phyloP scores from a whole-genome alignment of 148 eudicot genomes.

The Agrostemma githago region DNA sequence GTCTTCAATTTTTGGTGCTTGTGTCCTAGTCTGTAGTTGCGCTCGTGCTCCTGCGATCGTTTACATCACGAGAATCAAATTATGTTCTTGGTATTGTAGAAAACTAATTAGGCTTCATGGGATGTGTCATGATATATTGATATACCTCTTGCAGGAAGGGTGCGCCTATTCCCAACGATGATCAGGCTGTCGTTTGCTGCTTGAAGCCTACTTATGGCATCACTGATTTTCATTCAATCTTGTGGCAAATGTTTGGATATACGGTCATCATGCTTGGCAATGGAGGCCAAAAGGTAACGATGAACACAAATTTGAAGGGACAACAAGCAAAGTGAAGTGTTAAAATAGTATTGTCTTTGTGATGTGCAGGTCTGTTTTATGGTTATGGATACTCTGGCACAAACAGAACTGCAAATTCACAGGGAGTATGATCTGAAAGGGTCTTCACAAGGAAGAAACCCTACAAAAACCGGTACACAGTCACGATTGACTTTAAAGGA shows the following conservation, averaged over 20 bases:
- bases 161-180: background rate
- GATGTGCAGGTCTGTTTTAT: slow-evolving; percentile 38
- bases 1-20: too few species aligned
- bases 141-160: slow-evolving; percentile 14
- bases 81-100: too few species aligned
- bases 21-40: too few species aligned
- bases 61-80: too few species aligned
- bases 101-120: too few species aligned
- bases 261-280: too few species aligned
- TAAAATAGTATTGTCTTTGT: background rate
- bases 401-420: slow-evolving; percentile 32
- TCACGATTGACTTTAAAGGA: slow-evolving; percentile 32
- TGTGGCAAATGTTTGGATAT: slow-evolving; percentile 3
- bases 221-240: slow-evolving; percentile 6
- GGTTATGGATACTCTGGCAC: slow-evolving; percentile 38
- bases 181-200: background rate
- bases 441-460: slow-evolving; percentile 40
- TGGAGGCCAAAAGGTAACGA: too few species aligned
- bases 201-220: slow-evolving; percentile 3
- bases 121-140: too few species aligned
- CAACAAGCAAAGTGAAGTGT: too few species aligned
- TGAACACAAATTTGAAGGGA: too few species aligned
- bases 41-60: too few species aligned
- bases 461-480: slow-evolving; percentile 18
- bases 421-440: slow-evolving; percentile 45